Base-by-base conservation (phyloP, 208 protist species). In the Willaertia magna region DNA sequence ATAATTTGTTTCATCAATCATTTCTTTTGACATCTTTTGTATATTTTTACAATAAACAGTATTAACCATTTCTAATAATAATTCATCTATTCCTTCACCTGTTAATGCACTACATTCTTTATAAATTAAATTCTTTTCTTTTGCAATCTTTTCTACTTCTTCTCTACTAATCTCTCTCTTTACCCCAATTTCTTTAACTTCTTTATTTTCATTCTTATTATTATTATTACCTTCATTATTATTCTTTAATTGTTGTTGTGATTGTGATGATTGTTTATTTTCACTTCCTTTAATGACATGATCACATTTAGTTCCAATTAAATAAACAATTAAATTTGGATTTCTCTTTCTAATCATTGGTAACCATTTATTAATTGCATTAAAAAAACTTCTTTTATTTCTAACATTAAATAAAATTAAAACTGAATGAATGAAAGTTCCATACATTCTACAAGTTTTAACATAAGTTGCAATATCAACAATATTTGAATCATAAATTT, bases 401-500 rank as follows among this genome's bases (percentile, higher is more conserved):
- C 14, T 42, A 4, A 83, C 46, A 43, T 55, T 83, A 9, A 46
- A 83, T 6, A 83, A 44, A 83, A 83, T 83, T 43, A 83, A 43
- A 11, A 52, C 78, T 59, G 40, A 40, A 55, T 83, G 78, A 49
- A 12, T n/a, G 0, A 83, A 39, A 18, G n/a, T 43, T 12, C 14
- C 11, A 83, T 55, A 83, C 20, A 46, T 83, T 20, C 46, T 4
- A 43, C 46, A 83, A 20, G 14, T 30, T 42, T 83, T 83, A 1
- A 83, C 34, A 42, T 83, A 83, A 4, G 0, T 48, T 16, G 6
- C 43, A 30, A 55, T 55, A 22, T 83, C 78, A 3, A 55, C 46
- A 83, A 83, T 83, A 42, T 83, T 83, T 20, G 78, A 55, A 26
- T 83, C 78, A 42, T 83, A 83, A 79, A 83, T 55, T 83, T 83